Percentiles rank a stretch among this genome's conserved stretches.
Conservation (phyloP, 2,329 filamentous ascomycete genomes). For the Lachnellula suecica region DNA sequence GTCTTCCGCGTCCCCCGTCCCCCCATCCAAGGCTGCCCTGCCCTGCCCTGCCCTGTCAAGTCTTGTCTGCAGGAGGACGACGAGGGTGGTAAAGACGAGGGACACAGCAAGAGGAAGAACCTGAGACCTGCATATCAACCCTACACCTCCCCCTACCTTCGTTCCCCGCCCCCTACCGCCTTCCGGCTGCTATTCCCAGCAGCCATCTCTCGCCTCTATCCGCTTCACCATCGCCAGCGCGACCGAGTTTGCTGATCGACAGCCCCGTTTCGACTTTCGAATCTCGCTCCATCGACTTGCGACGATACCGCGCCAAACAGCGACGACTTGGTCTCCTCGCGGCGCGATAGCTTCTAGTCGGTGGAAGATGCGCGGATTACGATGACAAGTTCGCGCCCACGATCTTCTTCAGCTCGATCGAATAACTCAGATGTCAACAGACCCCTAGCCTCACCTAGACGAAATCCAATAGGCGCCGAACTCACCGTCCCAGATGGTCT, state of each 20-base stretch:
- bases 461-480: constrained; percentile 17
- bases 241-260: not conserved
- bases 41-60: too few species aligned
- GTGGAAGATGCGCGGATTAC: constrained; percentile 27
- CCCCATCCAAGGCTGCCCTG: too few species aligned
- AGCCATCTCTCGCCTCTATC: too few species aligned
- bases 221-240: too few species aligned
- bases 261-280: too few species aligned
- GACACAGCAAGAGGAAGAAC: too few species aligned
- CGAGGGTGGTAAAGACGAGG: too few species aligned
- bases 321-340: not conserved
- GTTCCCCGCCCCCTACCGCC: not conserved
- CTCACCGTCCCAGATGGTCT: constrained; percentile 23
- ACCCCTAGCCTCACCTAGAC: constrained; percentile 21
- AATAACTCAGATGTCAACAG: constrained; percentile 28
- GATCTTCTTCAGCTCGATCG: constrained; percentile 33
- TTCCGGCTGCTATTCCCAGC: too few species aligned
- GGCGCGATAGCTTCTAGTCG: not conserved
- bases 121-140: not conserved
- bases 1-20: too few species aligned
- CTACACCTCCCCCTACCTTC: not conserved
- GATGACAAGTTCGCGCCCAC: constrained; percentile 31
- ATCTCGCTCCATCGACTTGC: not conserved
- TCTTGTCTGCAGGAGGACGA: too few species aligned
- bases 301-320: not conserved